Percentiles rank a stretch among this genome's conserved stretches.
Conservation (phyloP, 2,329 filamentous ascomycete genomes). For the Lasiodiplodia hormozganensis region DNA sequence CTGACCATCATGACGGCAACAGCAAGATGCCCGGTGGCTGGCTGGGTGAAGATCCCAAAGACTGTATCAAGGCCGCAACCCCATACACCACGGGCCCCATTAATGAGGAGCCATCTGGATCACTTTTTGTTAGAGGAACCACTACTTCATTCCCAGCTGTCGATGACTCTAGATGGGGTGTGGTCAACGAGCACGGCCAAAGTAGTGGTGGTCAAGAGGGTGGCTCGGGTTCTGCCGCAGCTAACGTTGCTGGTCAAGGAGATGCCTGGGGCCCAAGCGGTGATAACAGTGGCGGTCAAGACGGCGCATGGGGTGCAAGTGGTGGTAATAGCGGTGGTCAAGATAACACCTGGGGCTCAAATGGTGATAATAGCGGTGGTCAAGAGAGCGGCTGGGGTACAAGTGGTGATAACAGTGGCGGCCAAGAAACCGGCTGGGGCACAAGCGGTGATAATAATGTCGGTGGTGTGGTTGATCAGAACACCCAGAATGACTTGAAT, state of each 20-base stretch:
- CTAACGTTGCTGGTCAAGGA: neutral
- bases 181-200: neutral
- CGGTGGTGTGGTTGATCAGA: neutral
- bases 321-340: neutral
- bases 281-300: neutral
- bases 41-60: neutral
- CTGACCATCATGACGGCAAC: neutral
- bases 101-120: neutral
- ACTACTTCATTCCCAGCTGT: neutral
- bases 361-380: neutral
- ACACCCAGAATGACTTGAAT: neutral
- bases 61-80: neutral
- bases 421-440: neutral
- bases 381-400: neutral
- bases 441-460: neutral
- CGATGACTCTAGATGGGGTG: neutral
- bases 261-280: neutral
- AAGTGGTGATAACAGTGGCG: neutral
- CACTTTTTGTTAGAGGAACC: neutral
- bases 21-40: slow-evolving; percentile 15
- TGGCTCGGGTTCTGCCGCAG: neutral
- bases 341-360: neutral
- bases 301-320: neutral
- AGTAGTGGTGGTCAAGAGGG: neutral
- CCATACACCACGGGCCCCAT: neutral